Conservation (phyloP, 2,329 filamentous ascomycete species). For the Tolypocladium paradoxum region DNA sequence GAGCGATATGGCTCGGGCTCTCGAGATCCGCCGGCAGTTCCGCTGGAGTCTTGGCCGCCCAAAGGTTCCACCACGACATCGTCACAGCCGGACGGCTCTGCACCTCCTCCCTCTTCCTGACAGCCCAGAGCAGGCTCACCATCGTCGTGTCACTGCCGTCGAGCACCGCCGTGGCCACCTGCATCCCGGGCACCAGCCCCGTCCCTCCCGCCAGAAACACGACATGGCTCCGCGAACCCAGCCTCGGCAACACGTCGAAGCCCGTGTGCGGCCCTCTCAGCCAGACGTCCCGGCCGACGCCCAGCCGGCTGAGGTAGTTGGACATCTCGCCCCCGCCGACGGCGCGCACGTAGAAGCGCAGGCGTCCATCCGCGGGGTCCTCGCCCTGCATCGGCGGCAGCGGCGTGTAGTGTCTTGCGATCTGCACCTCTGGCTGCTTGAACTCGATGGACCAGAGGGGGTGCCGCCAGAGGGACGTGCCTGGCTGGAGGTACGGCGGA, state of each 20-base stretch:
- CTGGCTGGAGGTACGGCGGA: slow-evolving; percentile 16
- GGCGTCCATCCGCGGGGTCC: slow-evolving; percentile 23
- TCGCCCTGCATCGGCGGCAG: slow-evolving; percentile 44
- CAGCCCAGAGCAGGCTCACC: slow-evolving; percentile 74
- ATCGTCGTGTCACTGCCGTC: slow-evolving; percentile 18
- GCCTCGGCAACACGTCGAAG: slow-evolving; percentile 34
- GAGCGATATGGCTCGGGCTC: slow-evolving; percentile 39
- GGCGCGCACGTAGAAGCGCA: slow-evolving; percentile 70
- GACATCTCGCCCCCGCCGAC: slow-evolving; percentile 79
- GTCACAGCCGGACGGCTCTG: slow-evolving; percentile 11
- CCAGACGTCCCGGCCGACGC: slow-evolving; percentile 54
- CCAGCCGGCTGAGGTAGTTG: slow-evolving; percentile 60
- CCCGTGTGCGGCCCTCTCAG: slow-evolving; percentile 71
- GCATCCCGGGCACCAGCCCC: slow-evolving; percentile 81
- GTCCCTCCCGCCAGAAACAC: slow-evolving; percentile 89
- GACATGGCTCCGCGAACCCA: slow-evolving; percentile 31
- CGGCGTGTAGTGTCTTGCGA: slow-evolving; percentile 84
- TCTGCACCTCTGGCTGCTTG: slow-evolving; percentile 89
- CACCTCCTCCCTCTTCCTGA: slow-evolving; percentile 48
- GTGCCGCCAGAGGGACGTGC: slow-evolving; percentile 22
- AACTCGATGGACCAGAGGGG: slow-evolving; percentile 84
- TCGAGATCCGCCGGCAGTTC: slow-evolving; percentile 12
- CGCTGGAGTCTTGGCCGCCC: slow-evolving; percentile 7
- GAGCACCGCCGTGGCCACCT: slow-evolving; percentile 58
- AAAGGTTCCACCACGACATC: slow-evolving; percentile 15